phyloP scores from a whole-genome alignment of 225 moss, liverwort and hornwort species.

The Sphagnum contortum region DNA sequence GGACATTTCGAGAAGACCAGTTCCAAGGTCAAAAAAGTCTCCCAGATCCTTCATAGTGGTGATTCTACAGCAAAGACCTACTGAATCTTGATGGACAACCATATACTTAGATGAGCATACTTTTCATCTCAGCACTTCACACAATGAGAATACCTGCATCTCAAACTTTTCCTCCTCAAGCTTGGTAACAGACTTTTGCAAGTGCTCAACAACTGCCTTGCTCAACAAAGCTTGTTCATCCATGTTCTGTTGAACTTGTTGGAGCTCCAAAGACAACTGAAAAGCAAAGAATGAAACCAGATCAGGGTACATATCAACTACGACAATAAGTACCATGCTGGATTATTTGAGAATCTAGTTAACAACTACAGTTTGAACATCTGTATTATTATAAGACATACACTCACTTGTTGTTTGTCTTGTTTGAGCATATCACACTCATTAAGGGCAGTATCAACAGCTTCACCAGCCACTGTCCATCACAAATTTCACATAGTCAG shows the following conservation, averaged over 20 bases:
- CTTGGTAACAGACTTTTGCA: constrained; percentile 1
- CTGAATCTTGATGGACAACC: no score
- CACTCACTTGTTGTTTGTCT: constrained; percentile 33
- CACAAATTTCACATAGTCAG: not conserved
- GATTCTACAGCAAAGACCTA: no score
- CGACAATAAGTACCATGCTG: not conserved
- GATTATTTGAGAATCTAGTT: no score
- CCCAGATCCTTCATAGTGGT: no score
- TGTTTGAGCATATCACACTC: constrained; percentile 35
- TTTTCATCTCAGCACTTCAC: not conserved
- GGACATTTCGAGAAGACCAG: not conserved
- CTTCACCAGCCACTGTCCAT: constrained; percentile 45
- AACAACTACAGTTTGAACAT: no score
- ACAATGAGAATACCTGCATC: constrained; percentile 2
- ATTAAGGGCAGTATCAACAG: constrained; percentile 25
- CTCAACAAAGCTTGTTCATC: not conserved
- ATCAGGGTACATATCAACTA: not conserved
- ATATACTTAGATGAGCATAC: no score
- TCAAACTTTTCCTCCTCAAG: constrained; percentile 3
- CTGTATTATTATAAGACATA: not conserved
- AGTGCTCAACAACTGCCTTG: not conserved
- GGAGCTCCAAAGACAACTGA: not conserved
- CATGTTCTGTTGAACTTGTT: not conserved
- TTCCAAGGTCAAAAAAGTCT: no score
- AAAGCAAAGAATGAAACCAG: not conserved